Evolutionary conservation across 2,329 filamentous ascomycete species (phyloP).

Genomic region (Plenodomus biglobosus): DNA sequence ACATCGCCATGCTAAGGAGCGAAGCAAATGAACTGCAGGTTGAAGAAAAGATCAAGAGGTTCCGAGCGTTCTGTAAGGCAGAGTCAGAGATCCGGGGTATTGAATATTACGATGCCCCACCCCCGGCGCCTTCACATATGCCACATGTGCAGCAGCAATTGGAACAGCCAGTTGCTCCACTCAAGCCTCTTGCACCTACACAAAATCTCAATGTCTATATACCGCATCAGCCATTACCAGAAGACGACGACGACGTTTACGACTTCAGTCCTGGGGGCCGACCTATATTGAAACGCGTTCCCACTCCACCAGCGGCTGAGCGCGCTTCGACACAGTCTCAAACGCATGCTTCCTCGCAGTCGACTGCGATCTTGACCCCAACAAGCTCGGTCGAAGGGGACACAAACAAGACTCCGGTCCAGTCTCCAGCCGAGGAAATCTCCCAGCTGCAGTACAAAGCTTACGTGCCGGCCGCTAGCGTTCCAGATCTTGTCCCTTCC

Average conservation of each 20-base stretch:
- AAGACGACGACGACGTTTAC: conserved; percentile 32
- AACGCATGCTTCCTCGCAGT: conserved; percentile 25
- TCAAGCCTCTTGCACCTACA: conserved; percentile 9
- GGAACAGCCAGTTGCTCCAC: conserved; percentile 4
- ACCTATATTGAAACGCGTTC: conserved; percentile 45
- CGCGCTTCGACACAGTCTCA: conserved; percentile 15
- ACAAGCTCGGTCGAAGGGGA: conserved; percentile 40
- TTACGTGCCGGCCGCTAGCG: conserved; percentile 26
- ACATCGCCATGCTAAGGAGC: conserved; percentile 56
- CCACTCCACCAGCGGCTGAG: conserved; percentile 16
- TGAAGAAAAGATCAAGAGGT: conserved; percentile 56
- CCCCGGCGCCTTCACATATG: conserved; percentile 9
- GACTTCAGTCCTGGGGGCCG: conserved; percentile 58
- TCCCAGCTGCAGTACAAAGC: conserved; percentile 35
- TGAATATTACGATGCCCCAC: conserved; percentile 43
- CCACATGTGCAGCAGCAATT: conserved; percentile 3
- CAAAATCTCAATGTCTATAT: conserved; percentile 24
- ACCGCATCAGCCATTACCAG: conserved; percentile 7
- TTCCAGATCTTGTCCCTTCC: conserved; percentile 11
- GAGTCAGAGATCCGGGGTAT: conserved; percentile 46
- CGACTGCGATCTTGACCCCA: conserved; percentile 37
- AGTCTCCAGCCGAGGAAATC: conserved; percentile 32
- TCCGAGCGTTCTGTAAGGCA: conserved; percentile 51
- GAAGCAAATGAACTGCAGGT: conserved; percentile 52
- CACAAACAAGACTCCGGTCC: conserved; percentile 35